phyloP scores from a whole-genome alignment of 2,329 filamentous ascomycete species.

The Trichoderma arundinaceum region DNA sequence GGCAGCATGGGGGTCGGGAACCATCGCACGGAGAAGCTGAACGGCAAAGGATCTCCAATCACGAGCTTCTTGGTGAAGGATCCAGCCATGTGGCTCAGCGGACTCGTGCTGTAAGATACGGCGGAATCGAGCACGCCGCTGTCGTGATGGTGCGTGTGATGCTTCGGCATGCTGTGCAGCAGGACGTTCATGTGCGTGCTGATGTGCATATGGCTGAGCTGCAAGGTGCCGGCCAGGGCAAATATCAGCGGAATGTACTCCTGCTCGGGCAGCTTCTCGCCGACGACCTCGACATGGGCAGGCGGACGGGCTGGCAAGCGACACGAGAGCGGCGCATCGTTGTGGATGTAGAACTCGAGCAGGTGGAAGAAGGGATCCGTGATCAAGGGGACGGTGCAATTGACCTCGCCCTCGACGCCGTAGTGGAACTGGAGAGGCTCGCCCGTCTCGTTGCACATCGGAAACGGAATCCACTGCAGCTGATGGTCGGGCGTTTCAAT shows the following conservation, averaged over 20 bases:
- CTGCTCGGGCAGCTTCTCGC: slow-evolving; percentile 55
- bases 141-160: slow-evolving; percentile 66
- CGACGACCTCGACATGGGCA: slow-evolving; percentile 59
- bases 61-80: slow-evolving; percentile 69
- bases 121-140: slow-evolving; percentile 85
- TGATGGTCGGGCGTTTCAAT: slow-evolving; percentile 80
- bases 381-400: slow-evolving; percentile 81
- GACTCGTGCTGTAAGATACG: slow-evolving; percentile 83
- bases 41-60: slow-evolving; percentile 82
- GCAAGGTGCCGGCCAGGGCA: slow-evolving; percentile 85
- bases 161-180: slow-evolving; percentile 71
- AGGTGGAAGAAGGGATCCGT: slow-evolving; percentile 84
- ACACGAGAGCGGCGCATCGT: slow-evolving; percentile 90
- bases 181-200: slow-evolving; percentile 89
- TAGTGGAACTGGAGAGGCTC: slow-evolving; percentile 84
- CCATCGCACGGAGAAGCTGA: slow-evolving; percentile 85
- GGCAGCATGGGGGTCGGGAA: slow-evolving; percentile 77
- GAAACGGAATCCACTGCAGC: slow-evolving; percentile 91
- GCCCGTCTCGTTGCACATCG: slow-evolving; percentile 84
- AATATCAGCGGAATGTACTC: slow-evolving; percentile 86
- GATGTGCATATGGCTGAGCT: slow-evolving; percentile 88
- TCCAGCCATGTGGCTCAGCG: slow-evolving; percentile 64
- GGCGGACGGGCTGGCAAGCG: slow-evolving; percentile 81
- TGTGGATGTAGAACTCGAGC: slow-evolving; percentile 97
- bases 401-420: slow-evolving; percentile 79